Base-by-base conservation (phyloP, 108 stramenopile species). In the Asterionellopsis glacialis region DNA sequence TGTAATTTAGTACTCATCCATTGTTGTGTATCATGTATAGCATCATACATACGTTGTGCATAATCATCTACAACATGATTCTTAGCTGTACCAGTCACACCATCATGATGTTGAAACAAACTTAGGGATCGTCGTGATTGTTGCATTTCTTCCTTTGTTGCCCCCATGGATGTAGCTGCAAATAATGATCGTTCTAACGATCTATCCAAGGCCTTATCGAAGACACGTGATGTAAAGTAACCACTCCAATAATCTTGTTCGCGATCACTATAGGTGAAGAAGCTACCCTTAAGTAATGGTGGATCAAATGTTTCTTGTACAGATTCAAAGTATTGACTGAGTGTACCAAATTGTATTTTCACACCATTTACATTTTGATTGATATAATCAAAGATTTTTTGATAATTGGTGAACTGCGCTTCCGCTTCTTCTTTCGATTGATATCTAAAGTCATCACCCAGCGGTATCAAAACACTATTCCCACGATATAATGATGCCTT, bases 21-120 rank as follows among this genome's bases (percentile, higher is more conserved):
- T 41, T 67, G 51, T 24, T 84, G 68, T 4, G 60, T 57, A 1
- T 44, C n/a, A 9, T 41, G 6, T 19, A 84, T 77, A 14, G 79
- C 68, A 33, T 64, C 41, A 47, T 68, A 64, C 16, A 84, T 77
- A 54, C 71, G 52, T n/a, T 15, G 25, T 14, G 79, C 79, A 67
- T 84, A 84, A 41, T 84, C 83, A 65, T 68, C 51, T 11, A 80
- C 76, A 13, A 84, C 83, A 23, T 74, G 45, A 33, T 57, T 55
- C 47, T 74, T 80, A 22, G 83, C 83, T 1, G 83, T 79, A 33
- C 83, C 83, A 0, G 83, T 80, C 41, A 84, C 73, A 21, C 79
- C 77, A 67, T 84, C 83, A 52, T 84, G 83, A 65, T 84, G 83
- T 51, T 84, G 83, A 65, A 84, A 84, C 11, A 84, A 48, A 55